phyloP scores from a whole-genome alignment of 257 asterid species.

The Nyctanthes arbortristis region DNA sequence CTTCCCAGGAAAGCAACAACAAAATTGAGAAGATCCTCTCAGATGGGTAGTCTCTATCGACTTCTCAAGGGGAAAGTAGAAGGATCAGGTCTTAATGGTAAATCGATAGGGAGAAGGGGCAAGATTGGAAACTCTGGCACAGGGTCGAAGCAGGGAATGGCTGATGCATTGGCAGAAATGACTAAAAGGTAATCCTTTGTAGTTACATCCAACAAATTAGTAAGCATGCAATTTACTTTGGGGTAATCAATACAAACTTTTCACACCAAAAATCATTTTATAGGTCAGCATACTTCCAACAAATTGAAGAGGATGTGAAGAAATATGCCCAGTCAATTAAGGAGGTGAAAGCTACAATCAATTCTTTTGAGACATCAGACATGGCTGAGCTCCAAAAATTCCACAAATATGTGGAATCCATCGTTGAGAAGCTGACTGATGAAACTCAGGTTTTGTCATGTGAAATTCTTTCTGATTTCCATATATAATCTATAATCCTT shows the following conservation, averaged over 20 bases:
- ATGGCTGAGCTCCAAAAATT: conserved; percentile 69
- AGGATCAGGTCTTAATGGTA: conserved; percentile 55
- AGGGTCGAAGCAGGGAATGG: conserved; percentile 87
- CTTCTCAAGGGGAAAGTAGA: conserved; percentile 85
- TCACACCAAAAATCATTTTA: background rate
- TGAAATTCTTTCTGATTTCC: background rate
- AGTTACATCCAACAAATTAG: background rate
- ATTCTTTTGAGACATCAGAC: conserved; percentile 62
- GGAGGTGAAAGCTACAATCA: conserved; percentile 52
- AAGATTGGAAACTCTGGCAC: conserved; percentile 38
- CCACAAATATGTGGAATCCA: conserved; percentile 66
- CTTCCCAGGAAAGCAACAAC: conserved; percentile 55
- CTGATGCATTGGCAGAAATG: conserved; percentile 97
- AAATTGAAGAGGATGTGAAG: conserved; percentile 81
- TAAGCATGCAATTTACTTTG: background rate
- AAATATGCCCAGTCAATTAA: conserved; percentile 44
- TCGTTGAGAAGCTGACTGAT: conserved; percentile 72
- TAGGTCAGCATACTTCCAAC: conserved; percentile 86
- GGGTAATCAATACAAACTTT: background rate
- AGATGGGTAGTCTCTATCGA: conserved; percentile 78
- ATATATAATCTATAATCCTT: background rate
- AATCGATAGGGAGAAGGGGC: conserved; percentile 53
- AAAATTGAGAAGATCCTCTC: conserved; percentile 81
- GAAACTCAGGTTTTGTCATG: conserved; percentile 62
- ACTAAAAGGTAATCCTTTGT: conserved; percentile 58